Base-by-base conservation (phyloP, 1,139 yeast species). In the Geotrichum restrictum region DNA sequence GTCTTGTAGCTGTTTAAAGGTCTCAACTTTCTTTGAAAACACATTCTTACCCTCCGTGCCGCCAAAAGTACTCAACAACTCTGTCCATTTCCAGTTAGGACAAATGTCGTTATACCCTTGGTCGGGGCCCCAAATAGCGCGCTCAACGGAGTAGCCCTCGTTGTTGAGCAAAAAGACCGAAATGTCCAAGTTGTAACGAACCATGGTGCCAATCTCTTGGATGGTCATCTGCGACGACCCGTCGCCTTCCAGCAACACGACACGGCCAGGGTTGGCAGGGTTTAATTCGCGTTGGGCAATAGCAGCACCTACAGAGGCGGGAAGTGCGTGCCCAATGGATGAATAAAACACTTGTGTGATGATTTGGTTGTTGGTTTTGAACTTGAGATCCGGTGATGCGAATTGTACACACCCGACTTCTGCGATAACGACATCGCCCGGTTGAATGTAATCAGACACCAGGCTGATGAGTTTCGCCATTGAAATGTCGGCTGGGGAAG, bases 221-320 rank as follows among this genome's bases (percentile, higher is more conserved):
- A 84, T 76, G 1, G 96, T 87, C 95, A 88, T 85, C 70, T 87
- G 95, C 1, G 96, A 88, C 7, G 94, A 83, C 1, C 96, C 96
- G 64, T 89, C 96, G 48, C 96, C 96, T 72, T 85, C 89, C 27
- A 87, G 73, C 8, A 88, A 71, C 16, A 87, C 70, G 21, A 87
- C 76, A 59, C 95, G 77, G 45, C 83, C 79, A 4, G 70, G 64
- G 49, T 59, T 44, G 16, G 51, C 34, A 18, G 54, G 49, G 45
- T 60, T 50, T 36, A 57, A 45, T 63, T 88, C 94, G 53, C 76
- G 74, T 61, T 78, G 73, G 1, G 93, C 95, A 52, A 85, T 68
- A 13, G 86, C 81, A 6, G 82, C 85, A 34, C 96, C 96, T 45
- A 88, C 75, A 1, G 93, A 78, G 2, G 94, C 88, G 1, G 96